Evolutionary conservation across 805 yeast species (phyloP), one percentile per base, ranked within the genome.

Genomic region (Clavispora phyllophila): DNA sequence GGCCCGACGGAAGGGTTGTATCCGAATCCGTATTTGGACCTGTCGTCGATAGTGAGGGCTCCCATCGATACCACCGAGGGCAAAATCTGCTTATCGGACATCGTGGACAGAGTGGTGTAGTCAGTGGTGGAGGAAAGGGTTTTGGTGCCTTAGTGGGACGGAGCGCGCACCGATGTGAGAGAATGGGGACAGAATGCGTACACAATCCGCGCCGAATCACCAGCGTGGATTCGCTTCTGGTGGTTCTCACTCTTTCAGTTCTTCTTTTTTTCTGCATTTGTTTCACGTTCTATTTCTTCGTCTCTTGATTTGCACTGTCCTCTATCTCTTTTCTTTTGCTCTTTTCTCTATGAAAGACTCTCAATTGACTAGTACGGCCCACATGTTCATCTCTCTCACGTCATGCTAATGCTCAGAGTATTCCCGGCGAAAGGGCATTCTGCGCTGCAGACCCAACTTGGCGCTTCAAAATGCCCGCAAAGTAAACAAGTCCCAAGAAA

Each of bases 1-100:
- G 75, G 65, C 1, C 76, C 76, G 7, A 65, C 50, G 2, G 71
- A 54, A 0, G 76, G 75, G 47, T 70, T 66, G 45, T 71, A 71
- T 9, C 76, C 76, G 41, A 68, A 70, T 12, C 71, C 73, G 4
- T 47, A 33, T 23, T 40, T 43, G 26, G 48, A 41, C n/a, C 41
- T 35, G 34, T 51, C 54, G 28, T 46, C 40, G 17, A 53, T 50
- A 3, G 54, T 51, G 32, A 53, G 53, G 1, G 54, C 44, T 6
- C 56, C 51, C 9, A 49, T 31, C 4, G 47, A 44, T 15, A 49
- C 47, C 40, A 51, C 53, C 2, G 55, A 51, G 22, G 57, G 54
- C 17, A 46, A 35, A 6, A 53, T 51, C 10, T 51, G 48, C 14
- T 45, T 49, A 26, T 49, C 55, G 7, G 51, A 26, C 57, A 53